Evolutionary conservation across 2,329 filamentous ascomycete genomes (phyloP), one percentile per base, ranked within the genome.

Genomic region (Thielaviopsis populi): DNA sequence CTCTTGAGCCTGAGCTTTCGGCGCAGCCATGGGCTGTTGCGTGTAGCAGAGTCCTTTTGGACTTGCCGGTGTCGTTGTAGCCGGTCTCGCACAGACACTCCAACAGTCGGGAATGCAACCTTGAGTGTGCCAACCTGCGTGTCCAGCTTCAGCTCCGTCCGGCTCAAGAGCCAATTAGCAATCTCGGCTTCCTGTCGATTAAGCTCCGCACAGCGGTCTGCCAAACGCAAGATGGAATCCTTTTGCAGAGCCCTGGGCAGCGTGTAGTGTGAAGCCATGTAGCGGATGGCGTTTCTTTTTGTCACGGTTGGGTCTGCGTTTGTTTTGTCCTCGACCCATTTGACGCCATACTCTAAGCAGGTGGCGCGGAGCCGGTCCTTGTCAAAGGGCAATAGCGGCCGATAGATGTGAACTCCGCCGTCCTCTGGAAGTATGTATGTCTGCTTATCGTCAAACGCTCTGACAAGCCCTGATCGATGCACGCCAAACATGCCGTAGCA

Each of bases 251-350:
- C 89, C 10, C 72, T 72, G 0, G 94, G 92, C 3, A 97, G 75
- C 2, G 72, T 70, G 65, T 85, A 59, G 8, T 3, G 79, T 74
- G 30, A 77, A 74, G 22, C 82, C 78, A 53, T 72, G 71, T 87
- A 76, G 40, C 92, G 83, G 43, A 96, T 78, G 0, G 92, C 85
- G 70, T 99, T 99, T 43, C 94, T 83, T 54, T 80, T 74, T 0
- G 94, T 96, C 65, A 95, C 75, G 0, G 85, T 90, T 8, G 78
- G 80, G 69, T 96, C 87, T 17, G 78, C 73, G 70, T 99, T 99
- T 1, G 91, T 96, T 50, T 78, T 75, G 71, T 99, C 94, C 71
- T 94, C 89, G 67, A 90, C 88, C 87, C 89, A 97, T 0, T 76
- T 74, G 10, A 95, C 75, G 0, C 78, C 74, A 68, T 85, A 80